Conservation (phyloP, 352 stramenopile genomes). For the Blastocystis sp. region DNA sequence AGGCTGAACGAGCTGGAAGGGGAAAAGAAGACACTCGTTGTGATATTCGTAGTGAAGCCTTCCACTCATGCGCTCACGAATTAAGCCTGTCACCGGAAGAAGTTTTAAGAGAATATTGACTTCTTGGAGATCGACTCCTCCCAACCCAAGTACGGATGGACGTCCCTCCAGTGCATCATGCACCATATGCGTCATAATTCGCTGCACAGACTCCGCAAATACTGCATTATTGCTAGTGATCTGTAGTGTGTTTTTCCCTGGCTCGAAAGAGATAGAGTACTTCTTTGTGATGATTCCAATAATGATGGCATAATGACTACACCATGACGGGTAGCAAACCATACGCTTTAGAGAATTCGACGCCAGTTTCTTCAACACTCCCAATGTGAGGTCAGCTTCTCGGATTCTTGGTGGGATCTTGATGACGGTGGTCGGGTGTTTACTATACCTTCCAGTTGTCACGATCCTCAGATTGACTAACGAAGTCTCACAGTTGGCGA, state of each 20-base stretch:
- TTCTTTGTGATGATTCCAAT: background rate
- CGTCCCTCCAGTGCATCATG: background rate
- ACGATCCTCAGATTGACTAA: slow-evolving; percentile 67
- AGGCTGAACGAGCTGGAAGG: slow-evolving; percentile 87
- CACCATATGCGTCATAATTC: background rate
- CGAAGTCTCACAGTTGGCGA: slow-evolving; percentile 32
- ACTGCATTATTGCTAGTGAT: background rate
- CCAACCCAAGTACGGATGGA: slow-evolving; percentile 75
- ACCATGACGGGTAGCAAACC: background rate
- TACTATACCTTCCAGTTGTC: slow-evolving; percentile 68
- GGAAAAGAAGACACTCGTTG: slow-evolving; percentile 83
- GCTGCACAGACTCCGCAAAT: background rate
- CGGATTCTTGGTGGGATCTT: background rate
- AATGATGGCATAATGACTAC: background rate
- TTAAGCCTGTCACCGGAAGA: slow-evolving; percentile 82
- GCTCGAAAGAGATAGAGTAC: background rate
- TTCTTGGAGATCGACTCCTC: slow-evolving; percentile 84
- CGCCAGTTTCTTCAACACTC: background rate
- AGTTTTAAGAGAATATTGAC: slow-evolving; percentile 78
- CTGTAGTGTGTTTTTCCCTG: background rate
- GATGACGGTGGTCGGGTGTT: slow-evolving; percentile 71
- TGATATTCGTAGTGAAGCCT: slow-evolving; percentile 87
- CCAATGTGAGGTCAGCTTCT: background rate
- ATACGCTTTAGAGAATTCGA: background rate
- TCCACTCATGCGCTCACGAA: slow-evolving; percentile 84